Base-by-base conservation (phyloP, 495 filamentous ascomycete species). In the Tirmania nivea region DNA sequence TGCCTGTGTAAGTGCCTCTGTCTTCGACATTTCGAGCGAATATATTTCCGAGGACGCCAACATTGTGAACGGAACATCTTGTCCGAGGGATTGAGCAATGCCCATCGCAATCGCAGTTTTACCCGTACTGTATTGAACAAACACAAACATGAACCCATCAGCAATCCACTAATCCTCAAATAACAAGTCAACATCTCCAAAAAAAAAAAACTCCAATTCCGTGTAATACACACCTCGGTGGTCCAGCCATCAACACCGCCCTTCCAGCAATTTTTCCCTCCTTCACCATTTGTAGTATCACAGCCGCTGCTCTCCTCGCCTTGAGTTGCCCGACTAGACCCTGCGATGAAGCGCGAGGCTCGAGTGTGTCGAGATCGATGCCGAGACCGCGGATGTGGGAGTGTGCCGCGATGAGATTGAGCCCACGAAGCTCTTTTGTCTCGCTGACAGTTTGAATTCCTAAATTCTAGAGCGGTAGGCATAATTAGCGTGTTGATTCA, bases 31-130 rank as follows among this genome's bases (percentile, higher is more conserved):
- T 65, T 96, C 92, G 60, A 95, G 75, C 4, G 87, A 94, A 72
- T 94, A 99, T 54, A 96, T 94, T 66, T 99, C 90, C 48, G 86
- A 93, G 1, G 86, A 82, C 49, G 92, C 84, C 39, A 95, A 79
- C 70, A 88, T 88, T 10, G 89, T 95, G 67, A 99, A 99, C 21
- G 90, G 90, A 5, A 93, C 86, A 68, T 99, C 90, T 1, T 83
- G 64, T 34, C 90, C 90, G 35, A 99, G 75, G 14, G 87, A 89
- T 61, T 96, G 90, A 17, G 89, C 82, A 89, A 99, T 95, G 39
- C 87, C 90, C 84, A 96, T 95, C 34, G 92, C 90, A 62, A 99
- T 92, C 35, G 90, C 90, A 1, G 90, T 96, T 71, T 99, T 99
- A 51, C 90, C 90, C 31, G 90, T 99, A 69, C 90, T 77, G 21